Base-by-base conservation (phyloP, 306 rosid genomes). In the Pyrus communis region DNA sequence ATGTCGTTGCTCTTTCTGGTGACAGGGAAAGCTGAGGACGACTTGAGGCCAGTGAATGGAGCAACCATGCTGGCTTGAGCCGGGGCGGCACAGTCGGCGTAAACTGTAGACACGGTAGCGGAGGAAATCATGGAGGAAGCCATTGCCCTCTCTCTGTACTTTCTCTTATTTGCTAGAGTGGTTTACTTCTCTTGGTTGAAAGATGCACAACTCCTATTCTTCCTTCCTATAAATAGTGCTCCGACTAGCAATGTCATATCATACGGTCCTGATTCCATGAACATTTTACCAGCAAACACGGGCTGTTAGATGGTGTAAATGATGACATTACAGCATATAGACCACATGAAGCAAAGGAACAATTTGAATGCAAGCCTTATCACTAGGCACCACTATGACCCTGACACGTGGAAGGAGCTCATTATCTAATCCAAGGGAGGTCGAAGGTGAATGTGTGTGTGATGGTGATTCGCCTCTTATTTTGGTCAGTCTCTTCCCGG, bases 21-120 rank as follows among this genome's bases (percentile, higher is more conserved):
- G 70, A 65, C 68, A 1, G 96, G 90, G 84, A 88, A 87, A n/a
- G 82, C 81, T 2, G 88, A 75, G 55, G 71, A 7, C 14, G 92
- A 86, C 64, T 90, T 92, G 70, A 88, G 93, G 30, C 97, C 97
- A 30, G 75, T 83, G 86, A 82, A 85, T 0, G 97, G 88, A 15
- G 90, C 82, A 4, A 82, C 92, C 86, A 82, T 69, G 88, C 61
- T 87, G 33, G 85, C 77, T 40, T 87, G 96, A 14, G 81, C 85
- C 7, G 87, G 85, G 60, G 89, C 27, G 7, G 86, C 82, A 6
- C 88, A 80, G 82, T 46, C 85, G 5, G 25, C 17, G 2, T 9
- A 64, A 7, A 83, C 75, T 43, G 88, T 63, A 75, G 93, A 79
- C 1, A 87, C 75, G 0, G 90, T 81, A 2, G 91, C 80, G 62